phyloP scores from a whole-genome alignment of 108 stramenopile genomes.

The Cyclotella baltica region DNA sequence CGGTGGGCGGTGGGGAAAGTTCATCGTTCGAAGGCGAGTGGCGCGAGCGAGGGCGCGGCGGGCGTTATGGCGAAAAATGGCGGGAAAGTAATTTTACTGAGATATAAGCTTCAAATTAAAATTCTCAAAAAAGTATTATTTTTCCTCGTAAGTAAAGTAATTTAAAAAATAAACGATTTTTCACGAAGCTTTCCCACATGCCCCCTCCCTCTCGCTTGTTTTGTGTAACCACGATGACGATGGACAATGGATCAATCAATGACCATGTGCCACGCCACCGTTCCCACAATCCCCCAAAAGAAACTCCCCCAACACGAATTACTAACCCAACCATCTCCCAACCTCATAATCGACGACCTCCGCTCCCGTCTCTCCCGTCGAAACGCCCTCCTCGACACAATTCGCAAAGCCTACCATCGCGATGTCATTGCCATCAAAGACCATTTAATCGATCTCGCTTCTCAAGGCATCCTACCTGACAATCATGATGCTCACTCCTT shows the following conservation, averaged over 20 bases:
- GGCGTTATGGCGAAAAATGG: too few relatives aligned
- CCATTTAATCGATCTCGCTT: slow-evolving; percentile 32
- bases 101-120: too few relatives aligned
- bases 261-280: neutral
- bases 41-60: too few relatives aligned
- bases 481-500: neutral
- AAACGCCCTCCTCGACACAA: slow-evolving; percentile 49
- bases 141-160: too few relatives aligned
- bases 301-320: slow-evolving; percentile 14
- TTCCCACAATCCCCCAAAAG: neutral
- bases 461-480: slow-evolving; percentile 9
- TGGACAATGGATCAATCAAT: neutral
- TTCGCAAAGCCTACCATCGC: slow-evolving; percentile 59
- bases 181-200: too few relatives aligned
- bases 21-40: too few relatives aligned
- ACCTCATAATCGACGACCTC: slow-evolving; percentile 33
- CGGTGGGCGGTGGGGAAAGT: too few relatives aligned
- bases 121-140: too few relatives aligned
- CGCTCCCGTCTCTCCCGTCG: slow-evolving; percentile 45
- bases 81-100: too few relatives aligned
- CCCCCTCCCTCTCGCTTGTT: too few relatives aligned
- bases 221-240: neutral
- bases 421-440: slow-evolving; percentile 55
- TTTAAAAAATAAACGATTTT: too few relatives aligned
- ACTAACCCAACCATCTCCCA: neutral